Evolutionary conservation across 805 yeast genomes (phyloP).

Genomic region (Huiozyma naganishii): DNA sequence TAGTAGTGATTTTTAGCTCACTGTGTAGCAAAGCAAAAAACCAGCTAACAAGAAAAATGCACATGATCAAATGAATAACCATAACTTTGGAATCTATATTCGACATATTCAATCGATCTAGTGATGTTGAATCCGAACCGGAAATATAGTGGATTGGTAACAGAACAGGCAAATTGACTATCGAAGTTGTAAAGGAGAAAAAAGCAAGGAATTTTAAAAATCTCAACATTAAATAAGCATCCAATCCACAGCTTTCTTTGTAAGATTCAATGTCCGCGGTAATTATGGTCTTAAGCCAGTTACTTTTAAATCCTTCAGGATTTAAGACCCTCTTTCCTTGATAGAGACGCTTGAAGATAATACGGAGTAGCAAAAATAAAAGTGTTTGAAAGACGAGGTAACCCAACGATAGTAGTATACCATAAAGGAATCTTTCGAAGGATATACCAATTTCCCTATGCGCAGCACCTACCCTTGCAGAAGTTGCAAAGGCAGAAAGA

Average conservation of each 20-base stretch:
- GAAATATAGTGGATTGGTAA: constrained; percentile 46
- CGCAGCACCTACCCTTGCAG: constrained; percentile 48
- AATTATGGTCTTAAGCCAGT: constrained; percentile 17
- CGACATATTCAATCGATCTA: constrained; percentile 45
- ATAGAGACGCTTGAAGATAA: constrained; percentile 34
- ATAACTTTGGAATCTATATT: constrained; percentile 47
- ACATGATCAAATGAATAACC: constrained; percentile 53
- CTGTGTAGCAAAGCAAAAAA: constrained; percentile 45
- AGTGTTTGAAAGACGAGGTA: constrained; percentile 44
- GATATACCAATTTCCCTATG: constrained; percentile 50
- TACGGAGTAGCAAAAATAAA: constrained; percentile 31
- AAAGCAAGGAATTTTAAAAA: constrained; percentile 42
- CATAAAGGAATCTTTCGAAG: constrained; percentile 42
- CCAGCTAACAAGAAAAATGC: constrained; percentile 42
- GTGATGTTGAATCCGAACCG: constrained; percentile 36
- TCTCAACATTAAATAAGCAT: constrained; percentile 63
- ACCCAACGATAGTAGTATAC: constrained; percentile 42
- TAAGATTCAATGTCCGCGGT: constrained; percentile 34
- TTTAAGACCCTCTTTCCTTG: constrained; percentile 35
- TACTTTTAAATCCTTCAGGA: neutral
- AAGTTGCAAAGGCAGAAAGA: constrained; percentile 32
- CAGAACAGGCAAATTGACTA: constrained; percentile 46
- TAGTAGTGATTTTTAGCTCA: constrained; percentile 44
- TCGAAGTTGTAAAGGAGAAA: constrained; percentile 42
- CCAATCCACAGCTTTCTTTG: constrained; percentile 41